Evolutionary conservation across 2,329 filamentous ascomycete genomes (phyloP).

Genomic region (Cercospora brassicicola): DNA sequence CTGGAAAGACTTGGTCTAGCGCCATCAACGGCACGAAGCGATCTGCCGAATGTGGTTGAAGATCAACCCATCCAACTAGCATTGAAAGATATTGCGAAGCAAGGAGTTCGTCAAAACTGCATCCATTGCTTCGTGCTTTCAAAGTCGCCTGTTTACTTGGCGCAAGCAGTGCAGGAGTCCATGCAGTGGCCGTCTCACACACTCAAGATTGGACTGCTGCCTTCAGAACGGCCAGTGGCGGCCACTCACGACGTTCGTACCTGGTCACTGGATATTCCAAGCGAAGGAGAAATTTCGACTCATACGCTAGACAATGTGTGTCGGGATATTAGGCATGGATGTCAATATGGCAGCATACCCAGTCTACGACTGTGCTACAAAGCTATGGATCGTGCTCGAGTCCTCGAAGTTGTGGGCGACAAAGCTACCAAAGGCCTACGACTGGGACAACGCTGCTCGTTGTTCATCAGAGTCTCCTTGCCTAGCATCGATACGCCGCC

Average conservation of each 20-base stretch:
- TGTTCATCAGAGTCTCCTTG: slow-evolving; percentile 36
- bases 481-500: slow-evolving; percentile 21
- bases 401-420: slow-evolving; percentile 35
- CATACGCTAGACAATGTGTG: slow-evolving; percentile 20
- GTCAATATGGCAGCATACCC: slow-evolving; percentile 27
- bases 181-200: slow-evolving; percentile 23
- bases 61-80: slow-evolving; percentile 20
- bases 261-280: slow-evolving; percentile 19
- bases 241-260: background rate
- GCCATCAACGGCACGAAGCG: slow-evolving; percentile 14
- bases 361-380: slow-evolving; percentile 38
- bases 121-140: slow-evolving; percentile 23
- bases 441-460: slow-evolving; percentile 28
- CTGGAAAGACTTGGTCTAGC: slow-evolving; percentile 24
- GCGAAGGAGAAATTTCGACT: slow-evolving; percentile 13
- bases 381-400: slow-evolving; percentile 27
- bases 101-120: slow-evolving; percentile 10
- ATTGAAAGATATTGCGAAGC: slow-evolving; percentile 3
- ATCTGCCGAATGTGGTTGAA: background rate
- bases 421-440: slow-evolving; percentile 32
- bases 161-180: slow-evolving; percentile 13
- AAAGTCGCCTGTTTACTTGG: slow-evolving; percentile 16
- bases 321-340: slow-evolving; percentile 19
- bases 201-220: slow-evolving; percentile 21
- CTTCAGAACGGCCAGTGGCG: background rate